These are phyloP conservation scores for Daldinia decipiens DNA, from an alignment of 495 filamentous ascomycete genomes.

Conservation along the genomic window DNA sequence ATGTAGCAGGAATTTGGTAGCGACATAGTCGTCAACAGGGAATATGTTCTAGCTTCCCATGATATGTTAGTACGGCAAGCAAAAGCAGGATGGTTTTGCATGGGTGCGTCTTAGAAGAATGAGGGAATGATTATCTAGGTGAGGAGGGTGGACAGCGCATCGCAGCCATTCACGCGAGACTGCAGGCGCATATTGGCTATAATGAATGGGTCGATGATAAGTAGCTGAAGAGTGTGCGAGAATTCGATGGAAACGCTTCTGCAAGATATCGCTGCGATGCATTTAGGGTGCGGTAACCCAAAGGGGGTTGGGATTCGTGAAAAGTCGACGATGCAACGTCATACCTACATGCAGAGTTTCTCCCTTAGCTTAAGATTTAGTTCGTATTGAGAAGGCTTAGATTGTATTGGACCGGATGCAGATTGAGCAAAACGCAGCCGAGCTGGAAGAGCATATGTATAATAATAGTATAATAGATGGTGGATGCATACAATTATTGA, in stretches of 20 bases:
- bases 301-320: constrained; percentile 36
- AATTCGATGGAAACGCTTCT: constrained; percentile 35
- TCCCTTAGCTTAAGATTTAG: neutral
- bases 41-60: constrained; percentile 9
- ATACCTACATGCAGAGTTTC: constrained; percentile 34
- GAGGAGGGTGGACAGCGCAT: constrained; percentile 17
- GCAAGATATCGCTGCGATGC: constrained; percentile 31
- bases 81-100: constrained; percentile 2
- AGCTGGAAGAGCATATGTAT: neutral
- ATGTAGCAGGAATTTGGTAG: neutral
- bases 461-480: constrained; percentile 3
- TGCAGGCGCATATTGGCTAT: constrained; percentile 13
- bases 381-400: neutral
- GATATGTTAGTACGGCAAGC: constrained; percentile 18
- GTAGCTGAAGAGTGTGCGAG: constrained; percentile 12
- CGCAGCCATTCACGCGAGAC: constrained; percentile 7
- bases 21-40: constrained; percentile 19
- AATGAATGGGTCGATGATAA: constrained; percentile 27
- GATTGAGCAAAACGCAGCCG: neutral
- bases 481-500: constrained; percentile 1
- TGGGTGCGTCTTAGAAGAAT: neutral
- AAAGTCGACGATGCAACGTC: constrained; percentile 40
- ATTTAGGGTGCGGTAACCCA: constrained; percentile 32
- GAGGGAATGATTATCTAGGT: constrained; percentile 3
- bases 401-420: neutral